Conservation (phyloP, 169 alveolate species). For the Plasmodium fragile region DNA sequence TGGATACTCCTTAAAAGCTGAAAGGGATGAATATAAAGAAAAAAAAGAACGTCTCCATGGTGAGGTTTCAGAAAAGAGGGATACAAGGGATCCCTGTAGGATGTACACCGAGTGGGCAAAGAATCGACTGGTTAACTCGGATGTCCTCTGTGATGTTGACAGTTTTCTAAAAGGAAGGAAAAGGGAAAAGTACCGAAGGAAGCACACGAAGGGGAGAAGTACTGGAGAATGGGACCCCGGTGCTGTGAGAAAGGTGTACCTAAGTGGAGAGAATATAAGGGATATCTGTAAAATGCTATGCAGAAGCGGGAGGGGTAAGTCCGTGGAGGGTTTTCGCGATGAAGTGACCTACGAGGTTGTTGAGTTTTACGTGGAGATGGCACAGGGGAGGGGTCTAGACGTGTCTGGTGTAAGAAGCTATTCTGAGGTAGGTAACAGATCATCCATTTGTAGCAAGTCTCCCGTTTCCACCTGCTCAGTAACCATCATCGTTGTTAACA, state of each 20-base stretch:
- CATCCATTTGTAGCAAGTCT: background rate
- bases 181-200: background rate
- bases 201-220: background rate
- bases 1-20: background rate
- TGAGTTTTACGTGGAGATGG: background rate
- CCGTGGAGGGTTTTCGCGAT: background rate
- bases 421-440: background rate
- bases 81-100: background rate
- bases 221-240: conserved; percentile 7
- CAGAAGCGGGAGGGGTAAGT: background rate
- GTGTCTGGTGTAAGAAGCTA: background rate
- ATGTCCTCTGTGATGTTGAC: background rate
- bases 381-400: background rate
- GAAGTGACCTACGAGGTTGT: background rate
- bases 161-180: conserved; percentile 1
- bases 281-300: conserved; percentile 9
- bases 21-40: background rate
- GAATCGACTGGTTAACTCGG: background rate
- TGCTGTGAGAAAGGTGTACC: conserved; percentile 11
- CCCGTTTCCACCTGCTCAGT: background rate
- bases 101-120: background rate
- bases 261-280: conserved; percentile 4
- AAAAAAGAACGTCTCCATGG: background rate
- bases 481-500: conserved; percentile 23
- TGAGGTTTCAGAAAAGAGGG: background rate